Base-by-base conservation (phyloP, 2,329 filamentous ascomycete species). In the Diatrype stigma region DNA sequence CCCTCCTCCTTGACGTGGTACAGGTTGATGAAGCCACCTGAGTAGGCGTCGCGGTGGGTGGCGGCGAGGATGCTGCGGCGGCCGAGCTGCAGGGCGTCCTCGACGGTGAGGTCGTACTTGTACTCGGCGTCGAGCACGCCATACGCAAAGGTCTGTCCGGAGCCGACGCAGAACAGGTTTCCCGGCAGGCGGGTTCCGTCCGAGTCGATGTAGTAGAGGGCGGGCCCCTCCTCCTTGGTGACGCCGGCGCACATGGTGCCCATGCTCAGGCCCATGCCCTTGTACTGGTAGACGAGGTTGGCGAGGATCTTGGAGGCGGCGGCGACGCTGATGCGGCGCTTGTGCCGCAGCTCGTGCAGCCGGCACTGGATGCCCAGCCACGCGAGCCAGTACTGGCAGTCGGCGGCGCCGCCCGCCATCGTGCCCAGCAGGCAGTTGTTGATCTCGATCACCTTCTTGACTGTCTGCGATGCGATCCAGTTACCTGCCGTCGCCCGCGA, bases 371-470 rank as follows among this genome's bases (percentile, higher is more conserved):
- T 96, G 66, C 93, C 94, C 60, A 99, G 83, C 80, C 96, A 99
- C 67, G 91, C 92, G 59, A 99, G 88, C 94, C 94, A 99, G 82
- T 96, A 97, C 84, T 97, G 94, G 75, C 94, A 99, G 76, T 99
- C 94, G 72, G 94, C 94, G 67, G 94, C 94, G 75, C 94, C 94
- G 73, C 94, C 94, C 57, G 94, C 94, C 93, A 99, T 96, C 62
- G 94, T 99, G 59, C 94, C 94, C 66, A 99, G 76, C 73, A 99
- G 81, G 73, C 87, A 88, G 73, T 81, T 90, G 79, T 96, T 96
- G 80, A 96, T 96, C 81, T 96, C 91, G 68, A 99, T 97, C 62
- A 99, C 94, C 82, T 99, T 99, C 85, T 99, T 99, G 68, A 99
- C 94, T 49, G 94, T 99, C 81, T 99, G 94, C 75, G 90, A 96